Evolutionary conservation across 2,329 filamentous ascomycete genomes (phyloP).

Genomic region (Cladophialophora immunda): DNA sequence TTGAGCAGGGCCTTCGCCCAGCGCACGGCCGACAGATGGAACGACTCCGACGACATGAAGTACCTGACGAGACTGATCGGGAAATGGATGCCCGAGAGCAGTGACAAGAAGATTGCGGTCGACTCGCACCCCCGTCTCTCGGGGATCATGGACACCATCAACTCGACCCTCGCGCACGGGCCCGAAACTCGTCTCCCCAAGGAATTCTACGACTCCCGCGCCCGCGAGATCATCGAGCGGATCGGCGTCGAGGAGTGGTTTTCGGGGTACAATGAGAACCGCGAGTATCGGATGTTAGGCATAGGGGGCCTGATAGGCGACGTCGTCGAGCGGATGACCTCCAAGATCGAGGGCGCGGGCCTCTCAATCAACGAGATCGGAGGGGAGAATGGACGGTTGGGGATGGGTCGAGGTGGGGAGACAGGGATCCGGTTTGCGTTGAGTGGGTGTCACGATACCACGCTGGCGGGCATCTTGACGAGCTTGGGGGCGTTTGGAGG

Average conservation of each 20-base stretch:
- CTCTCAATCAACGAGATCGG: constrained; percentile 63
- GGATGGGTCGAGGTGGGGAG: constrained; percentile 57
- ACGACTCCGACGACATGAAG: constrained; percentile 79
- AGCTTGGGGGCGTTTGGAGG: constrained; percentile 80
- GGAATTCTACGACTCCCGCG: constrained; percentile 85
- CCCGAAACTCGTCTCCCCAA: constrained; percentile 78
- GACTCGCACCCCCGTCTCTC: constrained; percentile 84
- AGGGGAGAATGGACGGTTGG: constrained; percentile 48
- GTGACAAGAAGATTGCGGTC: constrained; percentile 73
- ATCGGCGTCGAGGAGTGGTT: constrained; percentile 94
- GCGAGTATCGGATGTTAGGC: constrained; percentile 87
- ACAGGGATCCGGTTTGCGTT: constrained; percentile 75
- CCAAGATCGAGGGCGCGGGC: constrained; percentile 67
- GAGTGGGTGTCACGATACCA: constrained; percentile 92
- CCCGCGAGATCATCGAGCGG: constrained; percentile 72
- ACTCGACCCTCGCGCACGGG: constrained; percentile 85
- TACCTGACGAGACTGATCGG: constrained; percentile 80
- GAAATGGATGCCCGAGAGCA: constrained; percentile 82
- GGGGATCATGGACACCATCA: constrained; percentile 94
- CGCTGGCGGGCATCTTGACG: constrained; percentile 78
- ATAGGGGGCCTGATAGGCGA: constrained; percentile 88
- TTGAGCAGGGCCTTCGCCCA: constrained; percentile 76
- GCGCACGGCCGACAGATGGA: constrained; percentile 76
- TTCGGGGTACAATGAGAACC: constrained; percentile 80
- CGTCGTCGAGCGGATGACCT: constrained; percentile 77